phyloP scores from a whole-genome alignment of 1,284 basidiomycete species.

The Laetiporus sulphureus region DNA sequence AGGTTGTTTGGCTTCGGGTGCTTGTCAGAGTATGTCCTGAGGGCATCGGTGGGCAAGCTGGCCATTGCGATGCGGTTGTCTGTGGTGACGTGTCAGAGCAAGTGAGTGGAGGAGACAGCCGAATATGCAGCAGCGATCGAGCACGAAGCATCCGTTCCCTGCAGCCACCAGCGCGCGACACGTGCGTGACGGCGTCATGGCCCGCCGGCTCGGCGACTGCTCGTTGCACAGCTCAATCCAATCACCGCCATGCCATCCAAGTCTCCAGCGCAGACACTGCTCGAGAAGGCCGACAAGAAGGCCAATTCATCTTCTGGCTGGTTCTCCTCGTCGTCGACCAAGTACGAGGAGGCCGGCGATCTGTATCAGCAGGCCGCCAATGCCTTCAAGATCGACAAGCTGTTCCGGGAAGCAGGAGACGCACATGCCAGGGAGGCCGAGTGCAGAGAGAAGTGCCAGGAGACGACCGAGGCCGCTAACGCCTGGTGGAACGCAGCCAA shows the following conservation, averaged over 20 bases:
- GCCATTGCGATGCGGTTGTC: slow-evolving; percentile 28
- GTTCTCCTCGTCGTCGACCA: slow-evolving; percentile 77
- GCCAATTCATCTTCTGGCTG: slow-evolving; percentile 77
- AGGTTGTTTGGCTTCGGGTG: slow-evolving; percentile 61
- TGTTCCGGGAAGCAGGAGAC: slow-evolving; percentile 87
- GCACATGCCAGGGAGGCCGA: slow-evolving; percentile 87
- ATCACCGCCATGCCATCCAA: slow-evolving; percentile 34
- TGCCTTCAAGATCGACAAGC: slow-evolving; percentile 91
- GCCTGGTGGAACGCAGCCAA: slow-evolving; percentile 97
- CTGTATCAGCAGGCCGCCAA: slow-evolving; percentile 94
- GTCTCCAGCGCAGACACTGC: slow-evolving; percentile 60
- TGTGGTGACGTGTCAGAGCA: not conserved
- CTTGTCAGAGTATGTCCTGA: slow-evolving; percentile 44
- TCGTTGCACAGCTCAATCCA: not conserved
- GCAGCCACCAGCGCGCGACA: not conserved
- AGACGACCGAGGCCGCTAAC: slow-evolving; percentile 89
- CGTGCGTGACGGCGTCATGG: not conserved
- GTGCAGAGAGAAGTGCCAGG: slow-evolving; percentile 81
- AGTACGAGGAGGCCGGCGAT: slow-evolving; percentile 92
- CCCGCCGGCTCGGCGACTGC: not conserved
- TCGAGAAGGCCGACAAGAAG: slow-evolving; percentile 92
- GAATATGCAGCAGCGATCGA: not conserved
- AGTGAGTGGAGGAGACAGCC: not conserved
- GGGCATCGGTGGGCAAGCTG: slow-evolving; percentile 33
- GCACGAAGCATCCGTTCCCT: too few relatives aligned